Percentiles rank a stretch among this genome's conserved stretches.
Conservation (phyloP, 2,329 filamentous ascomycete genomes). For the Sphaceloma murrayae region DNA sequence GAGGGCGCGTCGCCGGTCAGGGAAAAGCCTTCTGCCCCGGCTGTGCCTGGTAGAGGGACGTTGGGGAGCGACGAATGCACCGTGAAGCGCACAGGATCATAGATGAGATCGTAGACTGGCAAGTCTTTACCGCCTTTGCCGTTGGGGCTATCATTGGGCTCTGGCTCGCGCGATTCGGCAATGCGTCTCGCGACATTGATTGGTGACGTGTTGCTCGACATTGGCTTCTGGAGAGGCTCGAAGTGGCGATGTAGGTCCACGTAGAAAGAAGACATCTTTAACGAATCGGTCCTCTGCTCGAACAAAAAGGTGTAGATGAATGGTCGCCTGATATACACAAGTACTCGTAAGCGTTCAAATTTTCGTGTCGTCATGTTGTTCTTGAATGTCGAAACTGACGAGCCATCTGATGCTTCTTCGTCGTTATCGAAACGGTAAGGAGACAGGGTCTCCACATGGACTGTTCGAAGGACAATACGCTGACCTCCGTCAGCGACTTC, state of each 20-base stretch:
- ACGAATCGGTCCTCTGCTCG: conserved; percentile 48
- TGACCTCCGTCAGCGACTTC: conserved; percentile 27
- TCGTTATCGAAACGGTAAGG: conserved; percentile 18
- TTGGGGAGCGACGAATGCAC: conserved; percentile 55
- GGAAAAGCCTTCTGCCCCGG: conserved; percentile 32
- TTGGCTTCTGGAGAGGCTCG: conserved; percentile 37
- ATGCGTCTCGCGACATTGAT: conserved; percentile 36
- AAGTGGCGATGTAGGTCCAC: conserved; percentile 45
- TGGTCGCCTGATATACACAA: conserved; percentile 62
- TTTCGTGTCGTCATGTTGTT: conserved; percentile 33
- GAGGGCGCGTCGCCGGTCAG: conserved; percentile 21
- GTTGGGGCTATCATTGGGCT: conserved; percentile 26
- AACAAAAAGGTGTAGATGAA: conserved; percentile 75
- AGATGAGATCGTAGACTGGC: conserved; percentile 52
- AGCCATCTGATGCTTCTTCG: conserved; percentile 16
- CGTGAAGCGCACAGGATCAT: conserved; percentile 49
- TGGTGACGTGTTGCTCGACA: conserved; percentile 36
- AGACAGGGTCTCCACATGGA: conserved; percentile 52
- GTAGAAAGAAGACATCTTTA: conserved; percentile 38
- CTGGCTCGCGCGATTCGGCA: conserved; percentile 25
- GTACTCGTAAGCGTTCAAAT: conserved; percentile 47
- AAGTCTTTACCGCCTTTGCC: conserved; percentile 24
- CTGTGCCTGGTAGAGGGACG: conserved; percentile 46
- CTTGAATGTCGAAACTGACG: conserved; percentile 36
- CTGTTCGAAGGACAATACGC: conserved; percentile 53